Conservation (phyloP, 2,329 filamentous ascomycete species). For the Xylariomycetidae sp. region DNA sequence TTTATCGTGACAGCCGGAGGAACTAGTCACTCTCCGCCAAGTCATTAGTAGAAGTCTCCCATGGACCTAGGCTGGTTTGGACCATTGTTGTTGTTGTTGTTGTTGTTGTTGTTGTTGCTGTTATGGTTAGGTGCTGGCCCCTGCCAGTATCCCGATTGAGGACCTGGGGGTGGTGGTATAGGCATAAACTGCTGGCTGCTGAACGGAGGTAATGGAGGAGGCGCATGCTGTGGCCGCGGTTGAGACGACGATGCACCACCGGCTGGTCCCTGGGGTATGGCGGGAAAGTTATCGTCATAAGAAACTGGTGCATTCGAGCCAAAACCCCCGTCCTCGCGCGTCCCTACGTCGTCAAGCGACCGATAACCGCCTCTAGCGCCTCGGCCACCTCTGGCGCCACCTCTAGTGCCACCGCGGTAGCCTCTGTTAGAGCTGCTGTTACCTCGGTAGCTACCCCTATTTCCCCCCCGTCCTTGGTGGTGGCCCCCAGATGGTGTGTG, state of each 20-base stretch:
- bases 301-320: constrained; percentile 33
- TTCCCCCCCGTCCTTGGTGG: constrained; percentile 37
- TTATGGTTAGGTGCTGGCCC: no score
- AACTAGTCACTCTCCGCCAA: no score
- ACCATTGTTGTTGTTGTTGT: no score
- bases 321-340: constrained; percentile 40
- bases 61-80: no score
- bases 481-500: constrained; percentile 35
- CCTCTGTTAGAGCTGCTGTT: constrained; percentile 29
- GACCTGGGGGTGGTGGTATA: background rate
- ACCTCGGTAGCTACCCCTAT: constrained; percentile 23
- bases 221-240: background rate
- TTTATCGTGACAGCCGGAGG: no score
- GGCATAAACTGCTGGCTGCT: no score
- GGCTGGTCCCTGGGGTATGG: constrained; percentile 18
- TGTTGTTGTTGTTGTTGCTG: no score
- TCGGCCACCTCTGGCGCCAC: constrained; percentile 33
- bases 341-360: constrained; percentile 62
- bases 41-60: no score
- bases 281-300: constrained; percentile 40
- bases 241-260: background rate
- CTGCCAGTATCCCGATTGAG: background rate
- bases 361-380: constrained; percentile 53
- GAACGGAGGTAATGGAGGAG: no score
- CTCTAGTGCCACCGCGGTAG: constrained; percentile 34